Evolutionary conservation across 371 early-diverging fungal genomes (phyloP), one percentile per base, ranked within the genome.

Genomic region (Lichtheimia ornata): DNA sequence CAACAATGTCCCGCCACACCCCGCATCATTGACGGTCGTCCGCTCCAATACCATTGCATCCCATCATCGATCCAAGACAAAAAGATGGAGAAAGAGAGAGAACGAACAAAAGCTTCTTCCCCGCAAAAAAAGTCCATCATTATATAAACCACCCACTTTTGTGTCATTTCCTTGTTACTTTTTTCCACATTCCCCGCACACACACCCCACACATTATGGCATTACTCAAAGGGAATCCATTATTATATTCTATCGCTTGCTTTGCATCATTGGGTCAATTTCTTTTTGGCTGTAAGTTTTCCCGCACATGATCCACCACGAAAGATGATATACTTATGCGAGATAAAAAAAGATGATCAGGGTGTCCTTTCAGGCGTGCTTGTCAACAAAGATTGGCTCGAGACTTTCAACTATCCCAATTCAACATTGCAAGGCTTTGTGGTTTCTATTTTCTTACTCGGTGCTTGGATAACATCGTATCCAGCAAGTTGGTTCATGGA

Each of bases 221-320:
- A 12, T 15, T 58, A 4, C 15, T 58, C 9, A n/a, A 62, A 44
- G 76, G 72, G 42, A 69, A 53, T 35, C 44, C 59, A 9, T 56
- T 70, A 18, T 50, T 71, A 25, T 72, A 71, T 25, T 62, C 62
- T 42, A 68, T 77, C 7, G 69, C 77, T 24, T 67, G 70, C 27
- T 77, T 73, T 68, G 74, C 77, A 14, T 71, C 72, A 11, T 28
- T 77, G 4, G 77, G 77, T 3, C 74, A 74, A 35, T 77, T 77
- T 24, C 57, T 77, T 14, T 77, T 77, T 61, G 77, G 77, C 12
- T 77, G 77, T 73, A 76, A 58, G 72, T 69, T 42, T 53, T 35
- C 35, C 11, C 35, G 11, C 28, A 28, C 35, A 35, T 35, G 35
- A 35, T 35, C 35, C 11, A 35, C 9, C 35, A 35, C 7, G 6